Conservation (phyloP, 2,329 filamentous ascomycete genomes). For the Ophiostoma populinum region DNA sequence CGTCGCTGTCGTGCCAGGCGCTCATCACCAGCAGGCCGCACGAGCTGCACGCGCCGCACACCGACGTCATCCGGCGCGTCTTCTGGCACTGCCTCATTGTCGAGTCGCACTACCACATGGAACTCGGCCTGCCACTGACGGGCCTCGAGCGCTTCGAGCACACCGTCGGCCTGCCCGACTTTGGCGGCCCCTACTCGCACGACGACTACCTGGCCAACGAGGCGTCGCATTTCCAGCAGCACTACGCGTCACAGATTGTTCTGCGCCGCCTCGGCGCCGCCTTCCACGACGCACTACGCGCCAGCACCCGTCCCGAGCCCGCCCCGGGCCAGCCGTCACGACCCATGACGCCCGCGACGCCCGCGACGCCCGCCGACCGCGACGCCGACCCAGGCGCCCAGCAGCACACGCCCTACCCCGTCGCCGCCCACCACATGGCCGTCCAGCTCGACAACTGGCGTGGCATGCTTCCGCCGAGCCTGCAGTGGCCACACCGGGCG, state of each 20-base stretch:
- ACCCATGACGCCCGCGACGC: conserved; percentile 9
- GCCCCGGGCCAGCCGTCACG: neutral
- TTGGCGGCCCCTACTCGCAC: conserved; percentile 28
- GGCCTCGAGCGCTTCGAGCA: conserved; percentile 35
- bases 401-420: conserved; percentile 18
- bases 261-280: conserved; percentile 34
- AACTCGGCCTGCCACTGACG: conserved; percentile 38
- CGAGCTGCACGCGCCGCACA: conserved; percentile 27
- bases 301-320: neutral
- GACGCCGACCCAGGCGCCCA: neutral
- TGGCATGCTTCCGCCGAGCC: conserved; percentile 31
- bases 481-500: conserved; percentile 40
- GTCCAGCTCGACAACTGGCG: conserved; percentile 41
- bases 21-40: conserved; percentile 29
- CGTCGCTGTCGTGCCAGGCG: conserved; percentile 39
- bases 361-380: neutral
- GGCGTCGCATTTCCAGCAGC: conserved; percentile 35
- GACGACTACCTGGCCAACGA: conserved; percentile 31
- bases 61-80: conserved; percentile 33
- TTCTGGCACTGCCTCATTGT: conserved; percentile 42
- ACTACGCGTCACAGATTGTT: conserved; percentile 43
- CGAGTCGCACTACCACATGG: conserved; percentile 35
- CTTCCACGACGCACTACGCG: conserved; percentile 34
- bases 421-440: conserved; percentile 19
- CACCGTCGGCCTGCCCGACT: conserved; percentile 36